Base-by-base conservation (phyloP, 2,329 filamentous ascomycete genomes). In the Paracoccidioides lutzii region DNA sequence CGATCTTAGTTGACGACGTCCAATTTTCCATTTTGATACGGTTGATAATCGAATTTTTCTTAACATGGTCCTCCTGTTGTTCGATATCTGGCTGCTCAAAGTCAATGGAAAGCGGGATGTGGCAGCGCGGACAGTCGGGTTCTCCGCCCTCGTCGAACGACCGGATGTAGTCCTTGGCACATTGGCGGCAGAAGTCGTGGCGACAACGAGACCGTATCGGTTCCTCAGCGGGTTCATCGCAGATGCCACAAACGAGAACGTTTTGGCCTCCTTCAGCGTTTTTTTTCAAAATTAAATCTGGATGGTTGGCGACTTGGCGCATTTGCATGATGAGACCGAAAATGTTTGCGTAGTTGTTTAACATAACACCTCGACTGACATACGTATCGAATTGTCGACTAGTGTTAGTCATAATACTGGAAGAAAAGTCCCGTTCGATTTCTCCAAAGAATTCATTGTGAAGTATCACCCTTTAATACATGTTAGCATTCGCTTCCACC, bases 291-390 rank as follows among this genome's bases (percentile, higher is more conserved):
- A 98, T 87, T 40, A 98, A 73, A 72, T 98, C 93, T 0, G 93
- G 93, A 67, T 98, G 93, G 62, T 98, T 93, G 6, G 93, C 90
- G 32, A 96, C 88, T 73, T 98, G 93, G 55, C 93, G 86, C 91
- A 98, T 97, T 71, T 95, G 90, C 89, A 97, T 97, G 66, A 98
- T 96, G 55, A 98, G 79, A 66, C 90, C 91, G 65, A 98, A 98
- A 61, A 98, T 97, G 69, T 98, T 98, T 74, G 93, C 93, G 63
- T 97, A 97, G 68, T 96, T 95, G 76, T 97, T 90, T 59, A 98
- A 80, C 71, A 98, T 82, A 22, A 97, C 91, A 74, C 90, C 90
- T 60, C 90, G 88, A 15, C 89, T 86, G 41, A 97, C 93, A 62
- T 97, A 98, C 0, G 90, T 97, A 66, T 97, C 88, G 62, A 97